phyloP scores from a whole-genome alignment of 805 yeast genomes.

The Komagataella kurtzmanii region DNA sequence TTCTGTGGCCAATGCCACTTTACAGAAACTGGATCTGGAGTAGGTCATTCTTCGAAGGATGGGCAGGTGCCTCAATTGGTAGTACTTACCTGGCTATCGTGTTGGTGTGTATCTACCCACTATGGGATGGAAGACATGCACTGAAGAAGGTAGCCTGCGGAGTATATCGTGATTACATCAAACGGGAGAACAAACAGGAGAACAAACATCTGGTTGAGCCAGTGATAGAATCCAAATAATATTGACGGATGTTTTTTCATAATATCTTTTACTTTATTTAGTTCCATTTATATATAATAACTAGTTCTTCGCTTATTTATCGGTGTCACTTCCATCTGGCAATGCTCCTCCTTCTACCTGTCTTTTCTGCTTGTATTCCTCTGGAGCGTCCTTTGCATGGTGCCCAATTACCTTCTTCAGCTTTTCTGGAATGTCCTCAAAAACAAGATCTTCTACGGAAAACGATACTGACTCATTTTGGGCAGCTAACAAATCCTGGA shows the following conservation, averaged over 20 bases:
- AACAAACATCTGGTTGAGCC: neutral
- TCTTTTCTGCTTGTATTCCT: constrained; percentile 11
- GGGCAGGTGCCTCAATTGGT: constrained; percentile 16
- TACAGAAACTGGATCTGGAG: constrained; percentile 22
- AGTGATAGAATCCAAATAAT: neutral
- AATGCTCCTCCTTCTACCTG: constrained; percentile 4
- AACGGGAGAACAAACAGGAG: neutral
- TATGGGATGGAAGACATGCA: constrained; percentile 21
- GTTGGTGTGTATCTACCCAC: constrained; percentile 20
- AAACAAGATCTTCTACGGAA: constrained; percentile 53
- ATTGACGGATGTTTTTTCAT: neutral
- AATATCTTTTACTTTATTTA: no score
- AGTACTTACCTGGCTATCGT: constrained; percentile 20
- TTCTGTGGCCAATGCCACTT: constrained; percentile 24
- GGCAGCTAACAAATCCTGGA: constrained; percentile 64
- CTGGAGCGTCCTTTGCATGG: constrained; percentile 58
- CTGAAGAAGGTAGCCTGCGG: neutral
- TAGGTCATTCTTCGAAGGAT: constrained; percentile 18
- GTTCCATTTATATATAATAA: neutral
- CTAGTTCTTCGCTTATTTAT: neutral
- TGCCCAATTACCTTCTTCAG: constrained; percentile 40
- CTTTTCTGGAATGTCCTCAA: constrained; percentile 53
- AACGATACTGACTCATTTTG: constrained; percentile 66
- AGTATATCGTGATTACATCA: neutral
- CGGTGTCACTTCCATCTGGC: constrained; percentile 3